Evolutionary conservation across 805 yeast genomes (phyloP).

Genomic region (Starmera quercuum): DNA sequence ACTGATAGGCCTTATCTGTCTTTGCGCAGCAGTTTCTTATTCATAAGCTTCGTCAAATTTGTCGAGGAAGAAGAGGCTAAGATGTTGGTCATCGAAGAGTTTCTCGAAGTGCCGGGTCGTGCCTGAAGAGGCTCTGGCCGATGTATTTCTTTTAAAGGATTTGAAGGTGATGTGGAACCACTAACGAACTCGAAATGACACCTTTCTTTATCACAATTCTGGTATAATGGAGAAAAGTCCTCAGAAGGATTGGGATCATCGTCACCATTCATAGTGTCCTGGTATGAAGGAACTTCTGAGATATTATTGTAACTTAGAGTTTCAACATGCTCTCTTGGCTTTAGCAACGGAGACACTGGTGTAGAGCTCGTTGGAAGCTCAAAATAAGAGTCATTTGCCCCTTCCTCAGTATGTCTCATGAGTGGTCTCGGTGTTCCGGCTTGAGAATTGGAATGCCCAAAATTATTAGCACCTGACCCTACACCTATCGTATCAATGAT

Average conservation of each 20-base stretch:
- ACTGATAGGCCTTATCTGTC: no score
- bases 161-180: neutral
- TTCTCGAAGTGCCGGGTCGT: constrained; percentile 1
- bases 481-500: constrained; percentile 14
- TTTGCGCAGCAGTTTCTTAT: neutral
- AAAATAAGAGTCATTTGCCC: constrained; percentile 21
- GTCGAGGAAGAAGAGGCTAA: neutral
- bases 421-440: neutral
- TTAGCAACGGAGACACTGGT: constrained; percentile 28
- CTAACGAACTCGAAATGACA: no score
- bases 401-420: neutral
- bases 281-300: constrained; percentile 70
- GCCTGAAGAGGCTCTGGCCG: neutral
- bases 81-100: neutral
- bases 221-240: constrained; percentile 55
- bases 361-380: constrained; percentile 2
- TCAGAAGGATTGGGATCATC: constrained; percentile 28
- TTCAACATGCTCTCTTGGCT: constrained; percentile 1
- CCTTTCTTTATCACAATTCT: no score
- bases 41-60: neutral
- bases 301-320: constrained; percentile 29
- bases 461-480: neutral
- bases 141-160: neutral
- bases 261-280: constrained; percentile 54
- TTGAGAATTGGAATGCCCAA: neutral